Evolutionary conservation across 805 yeast species (phyloP), one percentile per base, ranked within the genome.

Genomic region (Wickerhamomyces queroliae): DNA sequence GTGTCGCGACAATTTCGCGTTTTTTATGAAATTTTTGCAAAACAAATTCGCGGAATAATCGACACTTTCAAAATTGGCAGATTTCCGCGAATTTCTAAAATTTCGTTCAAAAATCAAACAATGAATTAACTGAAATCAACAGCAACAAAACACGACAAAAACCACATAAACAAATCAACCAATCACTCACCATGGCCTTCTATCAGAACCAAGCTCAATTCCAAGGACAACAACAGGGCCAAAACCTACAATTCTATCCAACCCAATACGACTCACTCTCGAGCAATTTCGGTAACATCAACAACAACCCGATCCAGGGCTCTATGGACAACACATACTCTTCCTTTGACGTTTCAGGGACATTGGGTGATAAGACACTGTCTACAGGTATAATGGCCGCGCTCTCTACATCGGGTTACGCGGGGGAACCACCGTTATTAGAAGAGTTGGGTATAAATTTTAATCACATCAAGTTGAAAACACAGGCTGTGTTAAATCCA

Each of bases 361-460:
- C 52, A 12, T 35, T 52, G 42, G 55, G 55, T 3, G 62, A 58
- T n/a, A 62, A 57, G 28, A 66, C 65, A 38, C 67, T 91, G 36
- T 72, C 87, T 1, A 67, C 78, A 0, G 99, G 99, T 1, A 56
- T 89, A 35, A 61, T 95, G 5, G 95, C 96, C 4, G 99, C 98
- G 0, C 82, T 93, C 53, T 86, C 96, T 2, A 84, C 96, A 0
- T 70, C 83, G 1, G 99, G 99, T 1, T 93, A 93, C 56, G 80
- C 96, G 0, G 91, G 89, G n/a, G 99, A 93, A 60, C 90, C 95
- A 0, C 89, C 97, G 3, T 67, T 93, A 34, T 66, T 93, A 37
- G 95, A 93, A 58, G 99, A 93, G 57, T 63, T 93, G 20, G 99
- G 98, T 3, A 86, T 93, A 56, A 90, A 93, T 60, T 93, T 93